Evolutionary conservation across 306 rosid genomes (phyloP).

Genomic region (Quercus glauca): DNA sequence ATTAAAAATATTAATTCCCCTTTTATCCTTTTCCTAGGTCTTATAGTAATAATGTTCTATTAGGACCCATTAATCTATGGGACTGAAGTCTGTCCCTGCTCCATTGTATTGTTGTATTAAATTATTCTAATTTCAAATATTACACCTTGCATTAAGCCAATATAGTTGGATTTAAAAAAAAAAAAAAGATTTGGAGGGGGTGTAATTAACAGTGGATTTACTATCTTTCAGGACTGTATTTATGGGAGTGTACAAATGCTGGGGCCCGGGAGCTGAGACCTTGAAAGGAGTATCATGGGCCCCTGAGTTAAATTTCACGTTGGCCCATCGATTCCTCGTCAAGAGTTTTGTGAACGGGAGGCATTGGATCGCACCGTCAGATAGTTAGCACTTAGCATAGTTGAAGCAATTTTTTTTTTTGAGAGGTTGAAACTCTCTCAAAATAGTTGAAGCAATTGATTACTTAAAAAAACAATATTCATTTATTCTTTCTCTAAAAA

Average conservation of each 20-base stretch:
- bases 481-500: not conserved
- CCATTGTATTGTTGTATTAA: too few species aligned
- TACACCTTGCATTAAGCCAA: too few species aligned
- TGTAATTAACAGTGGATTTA: not conserved
- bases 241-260: slow-evolving; percentile 74
- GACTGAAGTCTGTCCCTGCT: too few species aligned
- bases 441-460: not conserved
- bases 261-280: slow-evolving; percentile 80
- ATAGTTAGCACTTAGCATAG: slow-evolving; percentile 38
- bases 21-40: too few species aligned
- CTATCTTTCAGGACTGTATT: slow-evolving; percentile 53
- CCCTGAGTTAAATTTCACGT: slow-evolving; percentile 52
- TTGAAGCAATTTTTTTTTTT: too few species aligned
- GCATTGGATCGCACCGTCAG: slow-evolving; percentile 82
- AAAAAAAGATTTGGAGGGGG: too few species aligned
- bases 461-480: not conserved
- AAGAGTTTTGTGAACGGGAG: slow-evolving; percentile 92
- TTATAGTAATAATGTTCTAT: too few species aligned
- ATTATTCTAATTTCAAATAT: too few species aligned
- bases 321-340: slow-evolving; percentile 71
- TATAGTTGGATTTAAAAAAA: too few species aligned
- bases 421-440: too few species aligned
- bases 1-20: too few species aligned
- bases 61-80: too few species aligned
- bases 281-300: slow-evolving; percentile 59